A percentile compares a stretch with the other conserved stretches of the same genome.
phyloP scores from a whole-genome alignment of 345 rosid species.

The Boechera retrofracta region DNA sequence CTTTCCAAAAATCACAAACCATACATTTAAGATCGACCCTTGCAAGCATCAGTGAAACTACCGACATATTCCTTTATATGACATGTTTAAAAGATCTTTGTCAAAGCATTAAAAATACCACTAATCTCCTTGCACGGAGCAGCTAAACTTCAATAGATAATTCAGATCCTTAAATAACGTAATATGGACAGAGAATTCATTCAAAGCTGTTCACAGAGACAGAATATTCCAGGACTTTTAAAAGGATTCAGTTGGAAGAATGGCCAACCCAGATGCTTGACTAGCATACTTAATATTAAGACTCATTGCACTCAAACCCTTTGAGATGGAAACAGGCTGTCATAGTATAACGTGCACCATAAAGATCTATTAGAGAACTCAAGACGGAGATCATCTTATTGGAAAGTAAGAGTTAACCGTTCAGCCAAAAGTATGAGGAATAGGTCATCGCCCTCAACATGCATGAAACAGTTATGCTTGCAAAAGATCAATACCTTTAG shows the following conservation, averaged over 20 bases:
- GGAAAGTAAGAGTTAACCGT: background rate
- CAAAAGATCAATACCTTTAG: slow-evolving; percentile 3
- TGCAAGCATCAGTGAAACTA: background rate
- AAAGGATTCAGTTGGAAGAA: background rate
- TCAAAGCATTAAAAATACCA: background rate
- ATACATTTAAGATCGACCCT: background rate
- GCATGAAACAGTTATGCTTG: background rate
- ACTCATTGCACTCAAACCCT: background rate
- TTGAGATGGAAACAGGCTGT: background rate
- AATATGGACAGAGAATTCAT: background rate
- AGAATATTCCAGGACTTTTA: background rate
- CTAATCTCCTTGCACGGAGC: background rate
- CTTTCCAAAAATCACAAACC: background rate
- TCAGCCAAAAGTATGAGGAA: background rate
- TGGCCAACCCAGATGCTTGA: slow-evolving; percentile 1
- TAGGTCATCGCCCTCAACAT: background rate
- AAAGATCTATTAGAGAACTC: background rate
- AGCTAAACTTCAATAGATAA: background rate
- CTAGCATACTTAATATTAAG: background rate
- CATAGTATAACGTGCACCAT: background rate
- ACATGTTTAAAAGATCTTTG: background rate
- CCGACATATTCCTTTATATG: background rate
- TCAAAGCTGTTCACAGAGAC: background rate
- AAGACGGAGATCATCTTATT: background rate
- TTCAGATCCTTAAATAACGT: background rate